A percentile compares a stretch with the other conserved stretches of the same genome.
These are phyloP conservation scores for Pseudogymnoascus sp. DNA, from an alignment of 2,329 filamentous ascomycete species.

Conservation along the genomic window DNA sequence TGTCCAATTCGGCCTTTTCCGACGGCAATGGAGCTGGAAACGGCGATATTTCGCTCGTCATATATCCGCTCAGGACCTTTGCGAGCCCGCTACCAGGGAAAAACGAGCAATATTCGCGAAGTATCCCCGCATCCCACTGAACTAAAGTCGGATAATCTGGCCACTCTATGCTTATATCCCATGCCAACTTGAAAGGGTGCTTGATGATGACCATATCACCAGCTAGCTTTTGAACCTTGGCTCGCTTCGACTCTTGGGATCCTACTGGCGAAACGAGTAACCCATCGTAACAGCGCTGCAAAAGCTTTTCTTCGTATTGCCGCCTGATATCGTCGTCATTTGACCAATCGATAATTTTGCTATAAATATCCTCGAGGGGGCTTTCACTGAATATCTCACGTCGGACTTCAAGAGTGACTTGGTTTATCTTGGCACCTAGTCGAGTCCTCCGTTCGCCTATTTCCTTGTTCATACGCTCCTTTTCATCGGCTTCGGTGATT, in stretches of 20 bases:
- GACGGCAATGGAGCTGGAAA: constrained; percentile 47
- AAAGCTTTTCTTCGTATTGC: constrained; percentile 80
- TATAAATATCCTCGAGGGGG: constrained; percentile 71
- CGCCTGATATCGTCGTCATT: constrained; percentile 77
- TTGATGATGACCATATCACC: constrained; percentile 95
- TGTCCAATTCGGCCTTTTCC: constrained; percentile 27
- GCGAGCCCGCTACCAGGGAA: constrained; percentile 79
- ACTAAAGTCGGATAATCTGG: constrained; percentile 64
- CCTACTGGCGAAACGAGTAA: constrained; percentile 60
- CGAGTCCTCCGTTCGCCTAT: constrained; percentile 84
- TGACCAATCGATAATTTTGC: constrained; percentile 81
- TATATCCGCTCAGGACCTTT: constrained; percentile 72
- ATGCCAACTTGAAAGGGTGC: constrained; percentile 80
- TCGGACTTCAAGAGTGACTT: constrained; percentile 82
- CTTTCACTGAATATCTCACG: constrained; percentile 71
- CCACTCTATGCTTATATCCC: constrained; percentile 88
- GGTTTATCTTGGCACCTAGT: constrained; percentile 71
- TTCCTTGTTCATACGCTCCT: constrained; percentile 77
- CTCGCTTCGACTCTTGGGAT: constrained; percentile 50
- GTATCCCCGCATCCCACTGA: constrained; percentile 69
- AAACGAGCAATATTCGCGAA: constrained; percentile 71
- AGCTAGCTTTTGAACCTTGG: constrained; percentile 67
- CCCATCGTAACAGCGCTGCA: constrained; percentile 72
- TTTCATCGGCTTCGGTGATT: constrained; percentile 78
- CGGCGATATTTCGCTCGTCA: constrained; percentile 76